A percentile compares a stretch with the other conserved stretches of the same genome.
These are phyloP conservation scores for Populus euphratica DNA, from an alignment of 345 rosid genomes.

Conservation along the genomic window DNA sequence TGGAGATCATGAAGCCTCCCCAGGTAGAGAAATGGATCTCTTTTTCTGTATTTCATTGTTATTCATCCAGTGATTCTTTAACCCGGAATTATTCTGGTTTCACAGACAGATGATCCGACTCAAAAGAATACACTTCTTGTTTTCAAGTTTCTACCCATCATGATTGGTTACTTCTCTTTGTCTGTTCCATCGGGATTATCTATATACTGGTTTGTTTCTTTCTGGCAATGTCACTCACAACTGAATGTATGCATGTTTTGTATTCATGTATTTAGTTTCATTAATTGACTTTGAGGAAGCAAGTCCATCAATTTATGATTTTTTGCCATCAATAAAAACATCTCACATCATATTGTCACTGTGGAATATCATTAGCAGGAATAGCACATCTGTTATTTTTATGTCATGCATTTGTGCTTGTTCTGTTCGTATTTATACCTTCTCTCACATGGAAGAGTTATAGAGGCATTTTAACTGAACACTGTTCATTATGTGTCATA, in stretches of 20 bases:
- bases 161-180: conserved; percentile 97
- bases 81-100: conserved; percentile 17
- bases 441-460: background rate
- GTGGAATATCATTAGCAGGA: background rate
- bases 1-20: conserved; percentile 99
- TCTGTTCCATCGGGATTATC: conserved; percentile 99
- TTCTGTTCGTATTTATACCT: background rate
- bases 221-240: conserved; percentile 12
- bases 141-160: conserved; percentile 94
- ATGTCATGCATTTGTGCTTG: background rate
- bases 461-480: background rate
- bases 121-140: conserved; percentile 93
- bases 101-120: conserved; percentile 90
- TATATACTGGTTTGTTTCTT: conserved; percentile 82
- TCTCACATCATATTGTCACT: background rate
- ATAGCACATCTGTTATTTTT: background rate
- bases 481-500: background rate
- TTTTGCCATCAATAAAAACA: background rate
- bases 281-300: background rate
- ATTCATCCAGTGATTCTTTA: conserved; percentile 5
- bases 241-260: background rate
- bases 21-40: conserved; percentile 53
- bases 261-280: background rate
- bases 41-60: conserved; percentile 6
- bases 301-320: background rate